Conservation (phyloP, 2,329 filamentous ascomycete species). For the Exophiala calicioides region DNA sequence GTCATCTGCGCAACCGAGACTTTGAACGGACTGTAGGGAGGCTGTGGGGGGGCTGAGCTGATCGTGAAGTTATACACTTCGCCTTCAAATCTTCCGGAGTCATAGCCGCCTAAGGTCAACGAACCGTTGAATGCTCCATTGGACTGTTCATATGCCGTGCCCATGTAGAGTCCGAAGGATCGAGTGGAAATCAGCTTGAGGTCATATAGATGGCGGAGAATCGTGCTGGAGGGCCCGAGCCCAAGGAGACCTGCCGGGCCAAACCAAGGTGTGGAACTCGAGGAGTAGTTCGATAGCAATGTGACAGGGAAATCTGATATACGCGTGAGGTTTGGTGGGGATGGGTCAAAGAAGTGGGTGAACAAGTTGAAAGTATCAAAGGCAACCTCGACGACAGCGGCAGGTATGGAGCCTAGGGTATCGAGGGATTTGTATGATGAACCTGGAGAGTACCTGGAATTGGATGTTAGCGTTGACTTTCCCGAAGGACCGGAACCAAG, state of each 20-base stretch:
- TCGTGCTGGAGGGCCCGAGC: slow-evolving; percentile 43
- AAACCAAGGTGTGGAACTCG: slow-evolving; percentile 25
- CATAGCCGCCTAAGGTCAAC: slow-evolving; percentile 48
- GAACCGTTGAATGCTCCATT: slow-evolving; percentile 46
- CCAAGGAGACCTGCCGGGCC: slow-evolving; percentile 36
- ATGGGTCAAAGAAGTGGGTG: slow-evolving; percentile 30
- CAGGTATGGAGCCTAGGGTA: slow-evolving; percentile 36
- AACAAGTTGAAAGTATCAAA: slow-evolving; percentile 32
- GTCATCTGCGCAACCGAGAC: slow-evolving; percentile 44
- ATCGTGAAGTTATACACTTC: slow-evolving; percentile 33
- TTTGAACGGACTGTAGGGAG: slow-evolving; percentile 37
- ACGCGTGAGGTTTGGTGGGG: slow-evolving; percentile 21
- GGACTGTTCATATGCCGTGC: slow-evolving; percentile 42
- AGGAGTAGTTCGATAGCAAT: slow-evolving; percentile 27
- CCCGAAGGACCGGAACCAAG: slow-evolving; percentile 20
- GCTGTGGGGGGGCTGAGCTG: slow-evolving; percentile 35
- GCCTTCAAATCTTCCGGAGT: slow-evolving; percentile 45
- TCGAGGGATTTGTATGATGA: slow-evolving; percentile 31
- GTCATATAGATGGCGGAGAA: slow-evolving; percentile 41
- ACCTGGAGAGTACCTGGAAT: slow-evolving; percentile 12
- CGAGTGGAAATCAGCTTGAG: slow-evolving; percentile 40
- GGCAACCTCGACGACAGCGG: slow-evolving; percentile 38
- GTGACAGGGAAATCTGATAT: slow-evolving; percentile 27
- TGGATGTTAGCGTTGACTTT: slow-evolving; percentile 31
- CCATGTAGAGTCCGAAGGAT: slow-evolving; percentile 48